Base-by-base conservation (phyloP, 106 monocot species). In the Dendrobium officinale region DNA sequence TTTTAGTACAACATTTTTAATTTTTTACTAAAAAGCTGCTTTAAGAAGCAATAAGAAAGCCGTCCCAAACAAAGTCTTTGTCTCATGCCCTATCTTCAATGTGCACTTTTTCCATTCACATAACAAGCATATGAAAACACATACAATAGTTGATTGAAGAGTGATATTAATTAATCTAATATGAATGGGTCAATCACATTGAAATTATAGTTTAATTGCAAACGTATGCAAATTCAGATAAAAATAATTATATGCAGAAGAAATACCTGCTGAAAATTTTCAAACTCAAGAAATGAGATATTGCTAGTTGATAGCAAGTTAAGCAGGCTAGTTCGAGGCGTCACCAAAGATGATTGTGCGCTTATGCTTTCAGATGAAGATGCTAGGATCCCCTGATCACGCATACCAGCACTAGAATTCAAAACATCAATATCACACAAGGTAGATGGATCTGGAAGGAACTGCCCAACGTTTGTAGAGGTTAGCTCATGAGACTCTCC, bases 261-360 rank as follows among this genome's bases (percentile, higher is more conserved):
- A 49, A 41, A 45, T 75, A 94, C 96, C 96, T 98, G 97, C 77
- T 92, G 84, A 75, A 89, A 88, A 77, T 91, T 91, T 81, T 93
- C 95, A 72, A 83, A 84, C 41, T 91, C 89, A 17, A 79, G 75
- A 77, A 90, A 87, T 47, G 85, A 75, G 82, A 68, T 79, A 16
- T 55, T 81, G 55, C 78, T 82, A 16, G 66, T 80, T 73, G 88
- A 76, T 40, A 94, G 79, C 67, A 85, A 81, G 55, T 89, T 89
- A 22, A 90, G 79, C 26, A 87, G 92, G 40, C 75, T 81, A 45
- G 79, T 81, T 29, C 73, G 49, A 77, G 93, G 93, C 77, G 95
- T 90, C 64, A 86, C 67, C 48, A 86, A 29, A 75, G 89, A 86
- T 27, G 97, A 94, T 20, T 79, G 89, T 48, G 98, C 95, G 24